These are phyloP conservation scores for Pelagophyceae sp. DNA, from an alignment of 352 stramenopile genomes.

Conservation along the genomic window DNA sequence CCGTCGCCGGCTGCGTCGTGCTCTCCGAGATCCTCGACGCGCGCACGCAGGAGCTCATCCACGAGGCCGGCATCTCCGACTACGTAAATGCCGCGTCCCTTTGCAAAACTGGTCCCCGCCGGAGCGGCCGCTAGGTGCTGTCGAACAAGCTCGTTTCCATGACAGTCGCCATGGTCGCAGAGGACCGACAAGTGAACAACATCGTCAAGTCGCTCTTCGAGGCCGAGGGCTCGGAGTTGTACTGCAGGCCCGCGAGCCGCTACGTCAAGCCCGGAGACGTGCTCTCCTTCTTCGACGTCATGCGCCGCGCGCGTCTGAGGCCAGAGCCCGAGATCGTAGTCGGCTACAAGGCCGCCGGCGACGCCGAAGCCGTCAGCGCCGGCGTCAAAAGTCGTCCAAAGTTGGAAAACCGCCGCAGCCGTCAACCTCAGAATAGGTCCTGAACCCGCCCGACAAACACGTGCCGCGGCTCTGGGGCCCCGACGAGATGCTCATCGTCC, in stretches of 20 bases:
- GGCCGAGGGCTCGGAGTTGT: constrained; percentile 54
- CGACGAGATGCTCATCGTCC: constrained; percentile 58
- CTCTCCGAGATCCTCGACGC: constrained; percentile 73
- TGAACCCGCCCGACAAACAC: constrained; percentile 62
- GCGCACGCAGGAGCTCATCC: constrained; percentile 67
- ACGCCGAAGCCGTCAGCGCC: constrained; percentile 46
- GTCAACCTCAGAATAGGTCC: no score
- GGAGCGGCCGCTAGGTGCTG: no score
- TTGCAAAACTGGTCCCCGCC: no score
- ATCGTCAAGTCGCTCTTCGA: constrained; percentile 62
- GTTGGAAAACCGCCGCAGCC: no score
- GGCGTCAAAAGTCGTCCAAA: no score
- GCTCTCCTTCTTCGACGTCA: constrained; percentile 66
- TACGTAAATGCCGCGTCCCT: no score
- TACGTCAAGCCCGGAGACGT: constrained; percentile 52
- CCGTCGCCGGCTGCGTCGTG: constrained; percentile 23
- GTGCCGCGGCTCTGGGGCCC: constrained; percentile 43
- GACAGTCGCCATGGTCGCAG: constrained; percentile 71
- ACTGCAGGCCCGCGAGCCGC: constrained; percentile 50
- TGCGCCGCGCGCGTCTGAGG: constrained; percentile 47
- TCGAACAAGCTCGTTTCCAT: constrained; percentile 71
- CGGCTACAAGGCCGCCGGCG: constrained; percentile 55
- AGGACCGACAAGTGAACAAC: constrained; percentile 65
- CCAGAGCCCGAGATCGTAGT: constrained; percentile 55
- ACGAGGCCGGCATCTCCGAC: constrained; percentile 61